Evolutionary conservation across 1,284 basidiomycete species (phyloP).

Genomic region (Puccinia triticina): DNA sequence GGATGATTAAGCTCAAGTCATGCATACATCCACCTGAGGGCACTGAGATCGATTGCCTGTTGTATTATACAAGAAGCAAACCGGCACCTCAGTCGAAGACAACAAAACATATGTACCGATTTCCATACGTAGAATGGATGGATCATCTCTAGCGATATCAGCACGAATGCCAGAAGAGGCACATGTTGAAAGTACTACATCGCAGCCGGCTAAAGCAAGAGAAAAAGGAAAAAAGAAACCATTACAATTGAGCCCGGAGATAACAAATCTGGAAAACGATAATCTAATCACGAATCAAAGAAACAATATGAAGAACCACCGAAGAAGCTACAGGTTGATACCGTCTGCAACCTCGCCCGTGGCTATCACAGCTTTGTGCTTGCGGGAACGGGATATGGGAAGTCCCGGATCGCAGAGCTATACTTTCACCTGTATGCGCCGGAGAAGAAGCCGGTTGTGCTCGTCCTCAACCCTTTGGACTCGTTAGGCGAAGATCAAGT

Average conservation of each 20-base stretch:
- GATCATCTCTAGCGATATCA: neutral
- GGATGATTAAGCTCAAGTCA: neutral
- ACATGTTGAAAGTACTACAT: neutral
- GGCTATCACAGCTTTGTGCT: conserved; percentile 16
- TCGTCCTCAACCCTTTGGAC: conserved; percentile 27
- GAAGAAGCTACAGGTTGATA: conserved; percentile 25
- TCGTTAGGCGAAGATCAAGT: conserved; percentile 24
- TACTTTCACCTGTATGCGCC: conserved; percentile 12
- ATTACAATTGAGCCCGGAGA: neutral
- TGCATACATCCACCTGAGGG: neutral
- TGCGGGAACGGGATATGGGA: too few relatives aligned
- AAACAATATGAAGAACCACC: neutral
- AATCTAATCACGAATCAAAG: neutral
- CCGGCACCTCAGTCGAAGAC: neutral
- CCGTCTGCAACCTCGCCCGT: neutral
- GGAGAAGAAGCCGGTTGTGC: neutral
- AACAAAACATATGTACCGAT: neutral
- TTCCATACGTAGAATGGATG: conserved; percentile 6
- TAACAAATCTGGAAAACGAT: neutral
- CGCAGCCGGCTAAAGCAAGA: neutral
- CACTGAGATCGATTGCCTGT: neutral
- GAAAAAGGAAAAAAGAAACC: neutral
- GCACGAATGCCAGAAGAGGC: neutral
- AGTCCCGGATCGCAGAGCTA: conserved; percentile 5
- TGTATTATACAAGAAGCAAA: neutral